Evolutionary conservation across 306 rosid species (phyloP), one percentile per base, ranked within the genome.

Genomic region (Argentina anserina): DNA sequence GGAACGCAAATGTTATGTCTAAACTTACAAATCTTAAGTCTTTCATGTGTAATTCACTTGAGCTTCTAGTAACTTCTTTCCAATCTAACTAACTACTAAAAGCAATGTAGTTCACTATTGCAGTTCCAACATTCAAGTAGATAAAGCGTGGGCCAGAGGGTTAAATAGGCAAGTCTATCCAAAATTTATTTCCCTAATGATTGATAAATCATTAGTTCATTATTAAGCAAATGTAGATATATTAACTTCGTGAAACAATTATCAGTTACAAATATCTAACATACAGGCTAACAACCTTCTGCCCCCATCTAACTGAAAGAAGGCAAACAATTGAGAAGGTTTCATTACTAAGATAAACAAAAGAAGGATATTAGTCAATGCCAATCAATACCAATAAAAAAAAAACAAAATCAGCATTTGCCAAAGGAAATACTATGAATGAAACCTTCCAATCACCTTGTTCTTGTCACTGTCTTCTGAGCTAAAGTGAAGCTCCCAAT

Each of bases 401-500:
- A 25, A 33, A 18, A 6, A 40, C 20, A 46, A 25, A 28, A 18
- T 29, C 15, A 17, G n/a, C n/a, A n/a, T n/a, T n/a, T 31, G 28
- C 18, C 0, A 25, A 62, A 12, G 41, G 2, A 60, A 33, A 56
- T n/a, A 45, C 12, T 15, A 59, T 31, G 66, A 34, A 71, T 31
- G 6, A 66, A 66, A 34, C 9, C n/a, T 10, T 25, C 17, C 1
- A 8, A 60, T 67, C 67, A 81, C 81, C 84, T 81, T 75, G 66
- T 55, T 69, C 34, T 76, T 61, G 63, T 65, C 20, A 60, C 34
- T 3, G 26, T 65, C 81, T 60, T 81, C 81, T 2, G 65, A 56
- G 69, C 78, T 81, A 62, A 81, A 66, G 75, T 81, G 75, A 21
- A 6, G 42, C 37, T 81, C 84, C 81, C 84, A 81, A 40, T 81